phyloP scores from a whole-genome alignment of 441 rosid genomes.

The Geranium incanum region DNA sequence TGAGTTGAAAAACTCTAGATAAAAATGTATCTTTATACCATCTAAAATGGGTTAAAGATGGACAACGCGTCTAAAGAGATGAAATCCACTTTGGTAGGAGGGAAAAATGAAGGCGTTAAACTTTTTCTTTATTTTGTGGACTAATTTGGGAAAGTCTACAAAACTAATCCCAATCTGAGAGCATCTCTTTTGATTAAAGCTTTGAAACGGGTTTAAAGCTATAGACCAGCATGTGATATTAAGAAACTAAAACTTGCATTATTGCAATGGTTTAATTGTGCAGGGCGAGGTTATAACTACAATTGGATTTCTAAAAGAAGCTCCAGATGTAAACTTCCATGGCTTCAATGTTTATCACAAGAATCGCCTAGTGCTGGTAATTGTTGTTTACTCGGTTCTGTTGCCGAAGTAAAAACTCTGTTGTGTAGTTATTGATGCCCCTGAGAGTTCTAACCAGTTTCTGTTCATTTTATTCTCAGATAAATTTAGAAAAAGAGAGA shows the following conservation, averaged over 20 bases:
- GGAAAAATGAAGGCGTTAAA: too few relatives aligned
- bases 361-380: constrained; percentile 84
- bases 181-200: too few relatives aligned
- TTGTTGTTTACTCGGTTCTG: constrained; percentile 13
- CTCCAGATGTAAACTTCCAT: constrained; percentile 59
- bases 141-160: too few relatives aligned
- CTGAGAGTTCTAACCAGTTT: background rate
- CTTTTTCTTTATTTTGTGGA: too few relatives aligned
- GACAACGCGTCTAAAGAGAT: too few relatives aligned
- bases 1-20: too few relatives aligned
- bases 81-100: too few relatives aligned
- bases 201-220: background rate
- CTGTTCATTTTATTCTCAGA: constrained; percentile 3
- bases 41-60: too few relatives aligned
- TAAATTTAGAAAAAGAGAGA: background rate
- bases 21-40: too few relatives aligned
- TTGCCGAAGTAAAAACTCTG: background rate
- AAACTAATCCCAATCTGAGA: too few relatives aligned
- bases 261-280: constrained; percentile 20
- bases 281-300: constrained; percentile 78
- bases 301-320: constrained; percentile 88
- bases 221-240: background rate
- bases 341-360: constrained; percentile 90
- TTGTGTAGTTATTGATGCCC: background rate
- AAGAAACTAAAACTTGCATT: constrained; percentile 12